phyloP scores from a whole-genome alignment of 1,284 basidiomycete species.

The Heterobasidion parviporum region DNA sequence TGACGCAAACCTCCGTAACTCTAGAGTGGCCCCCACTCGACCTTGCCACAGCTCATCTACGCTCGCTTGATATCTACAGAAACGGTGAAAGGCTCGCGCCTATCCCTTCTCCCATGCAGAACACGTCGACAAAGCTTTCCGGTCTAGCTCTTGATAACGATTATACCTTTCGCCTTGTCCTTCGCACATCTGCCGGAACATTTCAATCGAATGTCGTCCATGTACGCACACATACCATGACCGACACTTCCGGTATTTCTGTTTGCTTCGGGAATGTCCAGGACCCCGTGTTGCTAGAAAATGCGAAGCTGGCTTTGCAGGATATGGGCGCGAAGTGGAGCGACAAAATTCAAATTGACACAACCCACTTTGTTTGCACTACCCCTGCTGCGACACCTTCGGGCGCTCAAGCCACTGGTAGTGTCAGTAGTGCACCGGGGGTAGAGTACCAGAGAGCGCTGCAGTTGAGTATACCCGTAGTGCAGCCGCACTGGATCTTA shows the following conservation, averaged over 20 bases:
- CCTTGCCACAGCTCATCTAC: slow-evolving; percentile 77
- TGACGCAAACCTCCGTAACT: slow-evolving; percentile 91
- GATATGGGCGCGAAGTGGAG: slow-evolving; percentile 87
- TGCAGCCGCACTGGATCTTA: slow-evolving; percentile 85
- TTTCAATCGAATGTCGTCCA: slow-evolving; percentile 78
- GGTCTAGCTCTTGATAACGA: slow-evolving; percentile 83
- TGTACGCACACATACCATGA: slow-evolving; percentile 86
- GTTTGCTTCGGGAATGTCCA: slow-evolving; percentile 89
- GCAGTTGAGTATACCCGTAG: slow-evolving; percentile 84
- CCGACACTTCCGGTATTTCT: slow-evolving; percentile 86
- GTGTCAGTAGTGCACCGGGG: slow-evolving; percentile 47
- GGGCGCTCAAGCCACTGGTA: slow-evolving; percentile 50
- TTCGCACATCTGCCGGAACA: slow-evolving; percentile 85
- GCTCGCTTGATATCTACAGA: slow-evolving; percentile 85
- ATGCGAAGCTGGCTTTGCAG: slow-evolving; percentile 67
- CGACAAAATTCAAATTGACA: slow-evolving; percentile 92
- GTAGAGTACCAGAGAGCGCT: slow-evolving; percentile 88
- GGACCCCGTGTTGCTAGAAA: slow-evolving; percentile 67
- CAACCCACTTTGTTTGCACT: slow-evolving; percentile 93
- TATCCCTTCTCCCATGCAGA: slow-evolving; percentile 73
- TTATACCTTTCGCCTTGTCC: slow-evolving; percentile 87
- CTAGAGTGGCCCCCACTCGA: slow-evolving; percentile 87
- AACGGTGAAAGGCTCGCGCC: slow-evolving; percentile 83
- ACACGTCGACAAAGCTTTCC: slow-evolving; percentile 86
- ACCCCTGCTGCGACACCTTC: slow-evolving; percentile 64